Percentiles rank a stretch among this genome's conserved stretches.
These are phyloP conservation scores for Opeltia flavorubescens DNA, from an alignment of 495 filamentous ascomycete species.

Conservation along the genomic window DNA sequence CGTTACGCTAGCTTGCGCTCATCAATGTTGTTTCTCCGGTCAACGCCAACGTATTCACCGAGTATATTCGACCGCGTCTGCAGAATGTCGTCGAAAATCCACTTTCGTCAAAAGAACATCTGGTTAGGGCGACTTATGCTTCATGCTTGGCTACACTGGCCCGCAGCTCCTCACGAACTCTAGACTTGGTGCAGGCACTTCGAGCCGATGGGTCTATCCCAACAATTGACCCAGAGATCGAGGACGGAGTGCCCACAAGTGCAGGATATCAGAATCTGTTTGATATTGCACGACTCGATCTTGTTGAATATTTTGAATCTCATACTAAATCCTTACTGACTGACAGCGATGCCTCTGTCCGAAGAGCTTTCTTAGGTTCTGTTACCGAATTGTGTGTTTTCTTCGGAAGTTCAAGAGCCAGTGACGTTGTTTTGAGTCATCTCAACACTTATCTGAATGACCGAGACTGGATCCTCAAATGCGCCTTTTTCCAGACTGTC, in stretches of 20 bases:
- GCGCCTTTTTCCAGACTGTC: constrained; percentile 90
- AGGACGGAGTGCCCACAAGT: constrained; percentile 46
- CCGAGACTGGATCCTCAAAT: constrained; percentile 89
- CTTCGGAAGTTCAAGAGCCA: constrained; percentile 77
- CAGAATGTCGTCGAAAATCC: constrained; percentile 50
- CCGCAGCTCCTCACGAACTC: constrained; percentile 69
- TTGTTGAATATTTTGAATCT: constrained; percentile 65
- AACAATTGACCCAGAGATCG: constrained; percentile 63
- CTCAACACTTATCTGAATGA: constrained; percentile 97
- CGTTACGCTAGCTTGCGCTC: constrained; percentile 44
- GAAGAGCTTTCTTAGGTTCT: constrained; percentile 83
- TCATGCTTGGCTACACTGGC: constrained; percentile 84
- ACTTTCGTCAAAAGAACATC: constrained; percentile 39
- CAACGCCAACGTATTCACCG: constrained; percentile 88
- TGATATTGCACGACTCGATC: constrained; percentile 63
- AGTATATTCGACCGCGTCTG: constrained; percentile 82
- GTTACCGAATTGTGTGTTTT: constrained; percentile 89
- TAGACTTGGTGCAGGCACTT: constrained; percentile 82
- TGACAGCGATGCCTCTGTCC: constrained; percentile 75
- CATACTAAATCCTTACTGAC: constrained; percentile 85
- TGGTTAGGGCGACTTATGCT: constrained; percentile 82
- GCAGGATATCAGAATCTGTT: constrained; percentile 64
- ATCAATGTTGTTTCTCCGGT: constrained; percentile 81
- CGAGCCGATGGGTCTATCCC: constrained; percentile 72
- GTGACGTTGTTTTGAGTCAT: constrained; percentile 88